A percentile compares a stretch with the other conserved stretches of the same genome.
Conservation (phyloP, 2,329 filamentous ascomycete species). For the Scopulariopsis brevicaulis region DNA sequence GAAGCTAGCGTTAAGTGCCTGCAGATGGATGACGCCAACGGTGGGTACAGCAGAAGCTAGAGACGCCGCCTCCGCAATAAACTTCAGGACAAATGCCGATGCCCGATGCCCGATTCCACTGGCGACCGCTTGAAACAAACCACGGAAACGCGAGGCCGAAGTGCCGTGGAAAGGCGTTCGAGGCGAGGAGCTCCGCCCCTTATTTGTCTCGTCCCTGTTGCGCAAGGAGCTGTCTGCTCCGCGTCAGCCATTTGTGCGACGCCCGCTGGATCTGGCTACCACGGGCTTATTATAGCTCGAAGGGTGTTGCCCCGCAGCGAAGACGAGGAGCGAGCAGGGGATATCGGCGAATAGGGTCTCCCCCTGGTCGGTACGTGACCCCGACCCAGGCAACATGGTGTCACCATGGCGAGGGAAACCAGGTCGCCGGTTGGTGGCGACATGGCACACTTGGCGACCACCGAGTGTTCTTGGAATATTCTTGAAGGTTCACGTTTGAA, state of each 20-base stretch:
- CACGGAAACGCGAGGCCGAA: background rate
- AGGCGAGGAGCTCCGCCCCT: background rate
- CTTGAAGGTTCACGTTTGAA: no score
- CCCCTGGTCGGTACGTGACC: background rate
- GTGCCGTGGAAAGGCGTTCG: background rate
- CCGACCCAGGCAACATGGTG: background rate
- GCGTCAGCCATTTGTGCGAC: background rate
- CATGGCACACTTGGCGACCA: background rate
- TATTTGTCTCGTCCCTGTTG: background rate
- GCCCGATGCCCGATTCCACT: background rate
- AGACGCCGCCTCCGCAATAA: background rate
- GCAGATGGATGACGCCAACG: background rate
- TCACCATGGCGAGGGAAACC: background rate
- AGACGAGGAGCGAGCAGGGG: background rate
- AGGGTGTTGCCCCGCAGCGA: background rate
- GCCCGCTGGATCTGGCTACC: background rate
- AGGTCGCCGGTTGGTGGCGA: background rate
- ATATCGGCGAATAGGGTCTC: background rate
- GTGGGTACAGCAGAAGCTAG: background rate
- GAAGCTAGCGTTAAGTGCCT: conserved; percentile 1
- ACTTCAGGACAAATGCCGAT: background rate
- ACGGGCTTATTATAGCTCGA: background rate
- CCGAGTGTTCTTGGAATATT: background rate
- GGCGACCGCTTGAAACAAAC: background rate
- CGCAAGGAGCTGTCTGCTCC: background rate